Conservation (phyloP, 2,329 filamentous ascomycete species). For the Talaromyces funiculosus region DNA sequence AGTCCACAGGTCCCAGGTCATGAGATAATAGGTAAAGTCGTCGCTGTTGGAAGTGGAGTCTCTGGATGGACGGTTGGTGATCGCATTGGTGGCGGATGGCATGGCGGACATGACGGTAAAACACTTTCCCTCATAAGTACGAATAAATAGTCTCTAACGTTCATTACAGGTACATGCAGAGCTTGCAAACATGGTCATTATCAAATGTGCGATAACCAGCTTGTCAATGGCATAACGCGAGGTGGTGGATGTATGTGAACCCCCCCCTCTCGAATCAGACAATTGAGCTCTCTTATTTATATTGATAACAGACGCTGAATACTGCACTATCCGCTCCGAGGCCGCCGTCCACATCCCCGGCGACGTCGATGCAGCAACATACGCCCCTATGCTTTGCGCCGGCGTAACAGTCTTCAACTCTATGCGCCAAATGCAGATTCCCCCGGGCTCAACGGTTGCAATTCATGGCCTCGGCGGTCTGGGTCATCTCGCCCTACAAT, state of each 20-base stretch:
- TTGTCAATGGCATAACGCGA: constrained; percentile 59
- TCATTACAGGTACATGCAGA: constrained; percentile 51
- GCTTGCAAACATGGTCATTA: constrained; percentile 58
- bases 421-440: constrained; percentile 51
- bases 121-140: not conserved
- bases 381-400: constrained; percentile 33
- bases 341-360: constrained; percentile 44
- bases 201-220: constrained; percentile 61
- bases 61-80: constrained; percentile 58
- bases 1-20: constrained; percentile 62
- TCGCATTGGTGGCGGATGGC: constrained; percentile 63
- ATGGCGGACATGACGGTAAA: constrained; percentile 49
- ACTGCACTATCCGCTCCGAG: constrained; percentile 33
- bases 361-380: constrained; percentile 43
- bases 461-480: constrained; percentile 67
- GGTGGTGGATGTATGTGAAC: constrained; percentile 57
- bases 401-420: constrained; percentile 48
- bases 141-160: not conserved
- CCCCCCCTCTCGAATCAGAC: not conserved
- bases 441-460: constrained; percentile 62
- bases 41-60: constrained; percentile 50
- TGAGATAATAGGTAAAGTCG: constrained; percentile 64
- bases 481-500: constrained; percentile 64
- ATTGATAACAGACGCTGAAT: constrained; percentile 30
- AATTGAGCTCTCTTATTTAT: not conserved